Evolutionary conservation across 2,329 filamentous ascomycete species (phyloP).

Genomic region (Beauveria pseudobassiana): DNA sequence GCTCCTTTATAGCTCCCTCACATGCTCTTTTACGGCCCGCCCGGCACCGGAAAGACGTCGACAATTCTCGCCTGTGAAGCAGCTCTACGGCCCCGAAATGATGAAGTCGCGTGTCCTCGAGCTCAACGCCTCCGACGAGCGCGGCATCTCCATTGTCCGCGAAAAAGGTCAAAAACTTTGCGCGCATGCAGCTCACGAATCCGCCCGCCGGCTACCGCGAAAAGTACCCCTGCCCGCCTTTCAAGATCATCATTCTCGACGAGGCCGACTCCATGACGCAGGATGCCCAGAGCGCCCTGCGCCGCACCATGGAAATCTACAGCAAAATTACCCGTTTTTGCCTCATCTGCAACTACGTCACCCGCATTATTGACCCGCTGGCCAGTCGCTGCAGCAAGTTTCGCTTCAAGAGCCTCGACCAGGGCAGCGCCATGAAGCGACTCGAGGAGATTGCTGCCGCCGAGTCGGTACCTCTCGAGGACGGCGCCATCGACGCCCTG

Average conservation of each 20-base stretch:
- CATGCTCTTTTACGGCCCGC: constrained; percentile 98
- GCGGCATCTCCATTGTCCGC: constrained; percentile 91
- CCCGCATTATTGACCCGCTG: constrained; percentile 92
- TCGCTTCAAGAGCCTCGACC: constrained; percentile 91
- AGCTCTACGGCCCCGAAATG: constrained; percentile 92
- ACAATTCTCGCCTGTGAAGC: constrained; percentile 96
- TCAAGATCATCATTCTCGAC: constrained; percentile 98
- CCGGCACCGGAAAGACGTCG: constrained; percentile 94
- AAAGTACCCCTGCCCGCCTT: constrained; percentile 87
- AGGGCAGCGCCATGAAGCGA: constrained; percentile 70
- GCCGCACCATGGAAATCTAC: constrained; percentile 97
- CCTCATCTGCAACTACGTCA: constrained; percentile 97
- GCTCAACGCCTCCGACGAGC: constrained; percentile 97
- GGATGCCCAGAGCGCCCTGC: constrained; percentile 86
- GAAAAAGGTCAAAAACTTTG: constrained; percentile 98
- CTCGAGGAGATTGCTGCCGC: constrained; percentile 74
- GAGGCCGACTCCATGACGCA: constrained; percentile 99
- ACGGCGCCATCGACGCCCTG: constrained; percentile 74
- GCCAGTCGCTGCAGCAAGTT: constrained; percentile 95
- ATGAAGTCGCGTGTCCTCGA: constrained; percentile 94
- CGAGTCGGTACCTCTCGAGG: constrained; percentile 69
- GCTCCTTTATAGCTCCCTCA: constrained; percentile 66
- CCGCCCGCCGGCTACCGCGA: constrained; percentile 60
- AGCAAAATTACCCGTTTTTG: constrained; percentile 95
- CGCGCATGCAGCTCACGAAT: constrained; percentile 86